These are phyloP conservation scores for Malbranchea cinnamomea DNA, from an alignment of 2,329 filamentous ascomycete genomes.

Conservation along the genomic window DNA sequence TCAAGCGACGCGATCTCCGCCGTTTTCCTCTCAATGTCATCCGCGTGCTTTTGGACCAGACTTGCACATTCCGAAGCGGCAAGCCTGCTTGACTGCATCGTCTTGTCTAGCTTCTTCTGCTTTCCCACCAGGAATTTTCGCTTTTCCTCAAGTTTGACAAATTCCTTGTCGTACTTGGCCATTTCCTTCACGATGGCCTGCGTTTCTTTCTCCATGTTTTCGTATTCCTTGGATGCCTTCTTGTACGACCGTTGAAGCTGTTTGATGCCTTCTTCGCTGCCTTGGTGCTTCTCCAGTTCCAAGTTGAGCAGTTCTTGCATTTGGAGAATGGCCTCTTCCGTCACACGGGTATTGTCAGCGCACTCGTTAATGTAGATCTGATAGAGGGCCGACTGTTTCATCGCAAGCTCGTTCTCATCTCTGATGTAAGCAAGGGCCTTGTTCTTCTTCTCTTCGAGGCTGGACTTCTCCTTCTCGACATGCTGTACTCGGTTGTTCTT, in stretches of 20 bases:
- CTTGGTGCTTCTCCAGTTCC: slow-evolving; percentile 83
- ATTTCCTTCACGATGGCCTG: slow-evolving; percentile 73
- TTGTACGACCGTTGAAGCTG: slow-evolving; percentile 73
- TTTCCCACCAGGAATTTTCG: slow-evolving; percentile 84
- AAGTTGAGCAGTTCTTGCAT: slow-evolving; percentile 74
- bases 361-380: slow-evolving; percentile 84
- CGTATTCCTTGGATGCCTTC: slow-evolving; percentile 67
- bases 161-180: slow-evolving; percentile 87
- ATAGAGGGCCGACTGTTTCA: slow-evolving; percentile 83
- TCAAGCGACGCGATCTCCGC: slow-evolving; percentile 66
- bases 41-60: slow-evolving; percentile 59
- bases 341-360: slow-evolving; percentile 74
- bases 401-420: slow-evolving; percentile 81
- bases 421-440: slow-evolving; percentile 76
- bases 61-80: slow-evolving; percentile 60
- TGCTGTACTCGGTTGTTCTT: slow-evolving; percentile 93
- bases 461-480: slow-evolving; percentile 91
- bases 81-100: slow-evolving; percentile 60
- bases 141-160: slow-evolving; percentile 96
- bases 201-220: slow-evolving; percentile 64
- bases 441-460: slow-evolving; percentile 91
- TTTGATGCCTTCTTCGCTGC: slow-evolving; percentile 81
- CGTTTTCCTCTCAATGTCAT: slow-evolving; percentile 63
- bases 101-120: slow-evolving; percentile 88
- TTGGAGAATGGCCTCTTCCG: slow-evolving; percentile 77